Conservation (phyloP, 768 basidiomycete genomes). For the Neoboletus subvelutipes region DNA sequence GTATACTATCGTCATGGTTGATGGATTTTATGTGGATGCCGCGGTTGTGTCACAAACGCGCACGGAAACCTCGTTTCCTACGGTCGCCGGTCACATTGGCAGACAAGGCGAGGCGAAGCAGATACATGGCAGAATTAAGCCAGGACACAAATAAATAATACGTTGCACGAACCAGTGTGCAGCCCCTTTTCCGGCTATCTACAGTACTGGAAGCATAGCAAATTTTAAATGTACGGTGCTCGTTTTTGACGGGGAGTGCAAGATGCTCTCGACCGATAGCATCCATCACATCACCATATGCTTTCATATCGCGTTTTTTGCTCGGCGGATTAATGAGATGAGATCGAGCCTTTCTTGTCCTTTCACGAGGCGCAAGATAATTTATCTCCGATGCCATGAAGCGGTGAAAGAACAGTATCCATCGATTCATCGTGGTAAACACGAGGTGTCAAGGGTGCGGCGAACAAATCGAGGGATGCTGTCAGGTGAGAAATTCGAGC, state of each 20-base stretch:
- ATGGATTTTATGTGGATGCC: slow-evolving; percentile 32
- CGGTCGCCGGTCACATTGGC: slow-evolving; percentile 34
- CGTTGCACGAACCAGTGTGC: slow-evolving; percentile 18
- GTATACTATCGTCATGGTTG: slow-evolving; percentile 10
- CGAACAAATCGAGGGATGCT: slow-evolving; percentile 12
- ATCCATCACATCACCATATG: slow-evolving; percentile 1
- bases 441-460: slow-evolving; percentile 27
- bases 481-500: slow-evolving; percentile 10
- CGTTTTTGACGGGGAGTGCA: slow-evolving; percentile 4
- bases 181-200: slow-evolving; percentile 12
- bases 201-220: slow-evolving; percentile 8
- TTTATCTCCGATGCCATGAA: slow-evolving; percentile 32
- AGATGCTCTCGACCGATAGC: background rate
- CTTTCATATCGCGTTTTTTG: slow-evolving; percentile 5
- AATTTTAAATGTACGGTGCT: slow-evolving; percentile 14
- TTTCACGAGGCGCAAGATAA: slow-evolving; percentile 19
- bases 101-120: slow-evolving; percentile 38
- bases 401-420: slow-evolving; percentile 17
- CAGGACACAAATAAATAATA: slow-evolving; percentile 24
- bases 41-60: slow-evolving; percentile 34
- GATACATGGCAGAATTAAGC: slow-evolving; percentile 21
- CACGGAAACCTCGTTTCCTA: slow-evolving; percentile 41
- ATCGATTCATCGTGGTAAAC: slow-evolving; percentile 33
- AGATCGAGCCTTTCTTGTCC: slow-evolving; percentile 17
- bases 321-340: slow-evolving; percentile 21